Evolutionary conservation across 2,329 filamentous ascomycete species (phyloP).

Genomic region (Aspergillus tubingensis): DNA sequence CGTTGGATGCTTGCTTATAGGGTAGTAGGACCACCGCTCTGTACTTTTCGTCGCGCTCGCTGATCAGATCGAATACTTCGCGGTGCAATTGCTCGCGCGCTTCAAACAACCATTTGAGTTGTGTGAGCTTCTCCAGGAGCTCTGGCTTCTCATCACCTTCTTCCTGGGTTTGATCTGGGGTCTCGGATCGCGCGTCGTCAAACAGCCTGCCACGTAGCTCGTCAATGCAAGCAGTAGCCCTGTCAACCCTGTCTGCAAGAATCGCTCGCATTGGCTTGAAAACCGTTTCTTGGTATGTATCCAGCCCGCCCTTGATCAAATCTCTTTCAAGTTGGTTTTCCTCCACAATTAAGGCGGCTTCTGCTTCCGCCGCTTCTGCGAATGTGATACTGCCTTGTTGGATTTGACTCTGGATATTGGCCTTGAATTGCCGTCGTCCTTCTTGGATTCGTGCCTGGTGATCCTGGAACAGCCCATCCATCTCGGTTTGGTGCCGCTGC

Average conservation of each 20-base stretch:
- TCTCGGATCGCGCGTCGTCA: slow-evolving; percentile 66
- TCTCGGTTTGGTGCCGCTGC: slow-evolving; percentile 46
- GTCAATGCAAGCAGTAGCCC: slow-evolving; percentile 75
- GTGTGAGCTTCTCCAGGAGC: slow-evolving; percentile 86
- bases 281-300: slow-evolving; percentile 78
- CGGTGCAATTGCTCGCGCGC: slow-evolving; percentile 84
- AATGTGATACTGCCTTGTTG: slow-evolving; percentile 77
- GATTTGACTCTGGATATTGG: slow-evolving; percentile 77
- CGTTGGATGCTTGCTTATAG: slow-evolving; percentile 72
- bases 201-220: slow-evolving; percentile 72
- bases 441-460: slow-evolving; percentile 56
- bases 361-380: slow-evolving; percentile 77
- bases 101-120: slow-evolving; percentile 97
- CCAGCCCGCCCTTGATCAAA: slow-evolving; percentile 77
- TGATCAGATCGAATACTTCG: slow-evolving; percentile 80
- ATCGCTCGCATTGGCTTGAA: slow-evolving; percentile 82
- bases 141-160: slow-evolving; percentile 95
- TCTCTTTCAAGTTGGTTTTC: slow-evolving; percentile 72
- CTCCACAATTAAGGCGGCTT: slow-evolving; percentile 70
- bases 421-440: slow-evolving; percentile 66
- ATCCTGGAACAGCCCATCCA: slow-evolving; percentile 59
- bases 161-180: slow-evolving; percentile 84
- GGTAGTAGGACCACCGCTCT: slow-evolving; percentile 79
- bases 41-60: slow-evolving; percentile 83
- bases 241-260: slow-evolving; percentile 71